These are phyloP conservation scores for Claviceps sp. DNA, from an alignment of 2,329 filamentous ascomycete species.

Conservation along the genomic window DNA sequence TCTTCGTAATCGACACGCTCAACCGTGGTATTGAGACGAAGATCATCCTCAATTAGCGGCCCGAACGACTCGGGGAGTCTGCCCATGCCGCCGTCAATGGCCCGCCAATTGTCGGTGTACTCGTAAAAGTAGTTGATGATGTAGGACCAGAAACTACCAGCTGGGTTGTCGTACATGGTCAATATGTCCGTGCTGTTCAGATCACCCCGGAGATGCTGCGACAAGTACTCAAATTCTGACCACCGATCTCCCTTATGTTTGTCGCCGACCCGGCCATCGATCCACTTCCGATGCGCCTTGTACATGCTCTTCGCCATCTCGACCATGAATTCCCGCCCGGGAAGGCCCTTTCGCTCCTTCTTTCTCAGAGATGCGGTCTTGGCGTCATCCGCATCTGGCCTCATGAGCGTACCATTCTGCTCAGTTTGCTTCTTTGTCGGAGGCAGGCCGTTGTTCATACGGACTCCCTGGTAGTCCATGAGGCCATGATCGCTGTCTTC, in stretches of 20 bases:
- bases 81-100: constrained; percentile 4
- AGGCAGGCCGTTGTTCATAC: constrained; percentile 36
- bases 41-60: constrained; percentile 45
- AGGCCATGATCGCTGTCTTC: constrained; percentile 43
- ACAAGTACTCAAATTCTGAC: constrained; percentile 50
- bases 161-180: constrained; percentile 20
- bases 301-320: constrained; percentile 30
- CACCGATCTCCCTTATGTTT: constrained; percentile 42
- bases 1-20: constrained; percentile 37
- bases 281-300: constrained; percentile 26
- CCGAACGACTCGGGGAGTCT: constrained; percentile 41
- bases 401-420: constrained; percentile 24
- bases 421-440: constrained; percentile 36
- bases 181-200: constrained; percentile 39
- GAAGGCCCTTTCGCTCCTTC: constrained; percentile 23
- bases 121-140: constrained; percentile 9
- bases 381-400: constrained; percentile 20
- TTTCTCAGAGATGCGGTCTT: constrained; percentile 20
- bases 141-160: constrained; percentile 31
- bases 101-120: constrained; percentile 13
- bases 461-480: constrained; percentile 31
- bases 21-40: constrained; percentile 43
- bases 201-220: constrained; percentile 41
- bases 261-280: constrained; percentile 22
- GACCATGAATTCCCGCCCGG: constrained; percentile 21